Conservation (phyloP, 2,329 filamentous ascomycete species). For the Colletotrichum destructivum region DNA sequence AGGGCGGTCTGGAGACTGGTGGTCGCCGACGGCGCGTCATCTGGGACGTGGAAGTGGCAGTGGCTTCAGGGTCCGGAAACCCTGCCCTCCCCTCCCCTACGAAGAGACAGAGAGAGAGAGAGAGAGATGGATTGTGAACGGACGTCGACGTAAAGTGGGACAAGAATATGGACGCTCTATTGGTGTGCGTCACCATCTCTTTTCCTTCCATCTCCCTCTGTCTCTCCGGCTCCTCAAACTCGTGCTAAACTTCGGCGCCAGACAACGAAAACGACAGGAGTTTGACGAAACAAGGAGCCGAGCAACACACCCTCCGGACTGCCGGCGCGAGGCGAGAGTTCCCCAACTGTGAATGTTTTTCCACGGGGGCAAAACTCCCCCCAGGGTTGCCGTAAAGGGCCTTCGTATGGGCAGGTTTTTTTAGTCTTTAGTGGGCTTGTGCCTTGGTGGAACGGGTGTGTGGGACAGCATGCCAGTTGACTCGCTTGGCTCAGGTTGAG, state of each 20-base stretch:
- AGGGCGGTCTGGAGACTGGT: neutral
- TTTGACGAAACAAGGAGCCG: slow-evolving; percentile 2
- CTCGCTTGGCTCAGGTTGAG: no score
- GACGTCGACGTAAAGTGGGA: neutral
- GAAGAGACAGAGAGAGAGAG: neutral
- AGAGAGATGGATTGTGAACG: neutral
- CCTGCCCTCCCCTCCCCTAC: neutral
- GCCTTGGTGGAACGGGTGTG: slow-evolving; percentile 19
- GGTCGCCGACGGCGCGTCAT: neutral
- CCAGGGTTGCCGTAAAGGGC: neutral
- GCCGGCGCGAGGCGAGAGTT: neutral
- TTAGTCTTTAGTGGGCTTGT: neutral
- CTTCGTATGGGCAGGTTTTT: neutral
- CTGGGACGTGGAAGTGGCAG: neutral
- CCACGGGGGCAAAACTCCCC: neutral
- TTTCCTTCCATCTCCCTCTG: no score
- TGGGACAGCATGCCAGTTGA: neutral
- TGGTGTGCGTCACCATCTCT: neutral
- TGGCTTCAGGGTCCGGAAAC: neutral
- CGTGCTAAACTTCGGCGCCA: neutral
- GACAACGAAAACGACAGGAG: neutral
- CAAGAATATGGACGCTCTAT: neutral
- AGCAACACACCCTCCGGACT: neutral
- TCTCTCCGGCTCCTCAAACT: neutral
- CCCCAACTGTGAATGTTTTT: neutral